Percentiles rank a stretch among this genome's conserved stretches.
Evolutionary conservation across 805 yeast species (phyloP).

Genomic region (Kuraishia borneana): DNA sequence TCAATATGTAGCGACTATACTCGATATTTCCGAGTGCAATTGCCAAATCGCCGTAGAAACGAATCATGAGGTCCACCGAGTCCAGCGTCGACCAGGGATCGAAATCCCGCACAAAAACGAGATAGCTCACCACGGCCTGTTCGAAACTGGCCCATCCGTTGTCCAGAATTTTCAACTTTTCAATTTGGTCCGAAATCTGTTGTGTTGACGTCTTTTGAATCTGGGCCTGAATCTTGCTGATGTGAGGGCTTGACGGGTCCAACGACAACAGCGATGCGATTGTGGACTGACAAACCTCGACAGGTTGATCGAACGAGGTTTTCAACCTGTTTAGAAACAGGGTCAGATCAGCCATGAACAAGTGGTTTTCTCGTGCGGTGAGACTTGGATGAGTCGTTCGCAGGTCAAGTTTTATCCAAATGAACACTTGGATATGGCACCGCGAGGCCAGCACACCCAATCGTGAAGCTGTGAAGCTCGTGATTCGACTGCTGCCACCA

Average conservation of each 20-base stretch:
- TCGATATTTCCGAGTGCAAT: slow-evolving; percentile 34
- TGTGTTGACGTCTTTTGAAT: slow-evolving; percentile 13
- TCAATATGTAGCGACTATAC: slow-evolving; percentile 24
- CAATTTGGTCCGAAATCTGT: slow-evolving; percentile 13
- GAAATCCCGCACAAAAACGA: slow-evolving; percentile 33
- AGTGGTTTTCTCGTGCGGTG: neutral
- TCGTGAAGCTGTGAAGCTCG: slow-evolving; percentile 14
- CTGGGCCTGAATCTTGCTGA: slow-evolving; percentile 14
- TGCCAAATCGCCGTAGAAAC: slow-evolving; percentile 33
- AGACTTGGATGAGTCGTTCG: too few species aligned
- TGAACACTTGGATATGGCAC: too few species aligned
- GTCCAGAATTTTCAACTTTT: slow-evolving; percentile 16
- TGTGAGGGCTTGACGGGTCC: slow-evolving; percentile 11
- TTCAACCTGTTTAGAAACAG: slow-evolving; percentile 1
- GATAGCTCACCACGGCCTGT: slow-evolving; percentile 27
- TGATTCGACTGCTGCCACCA: slow-evolving; percentile 34
- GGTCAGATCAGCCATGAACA: slow-evolving; percentile 1
- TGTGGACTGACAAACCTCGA: neutral
- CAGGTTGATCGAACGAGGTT: neutral
- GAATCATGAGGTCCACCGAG: slow-evolving; percentile 43
- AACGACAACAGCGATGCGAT: slow-evolving; percentile 8
- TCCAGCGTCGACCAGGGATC: slow-evolving; percentile 45
- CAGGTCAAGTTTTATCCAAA: too few species aligned
- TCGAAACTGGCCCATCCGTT: slow-evolving; percentile 34
- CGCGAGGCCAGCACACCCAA: too few species aligned